Base-by-base conservation (phyloP, 2,329 filamentous ascomycete species). In the Ophiostoma sp. region DNA sequence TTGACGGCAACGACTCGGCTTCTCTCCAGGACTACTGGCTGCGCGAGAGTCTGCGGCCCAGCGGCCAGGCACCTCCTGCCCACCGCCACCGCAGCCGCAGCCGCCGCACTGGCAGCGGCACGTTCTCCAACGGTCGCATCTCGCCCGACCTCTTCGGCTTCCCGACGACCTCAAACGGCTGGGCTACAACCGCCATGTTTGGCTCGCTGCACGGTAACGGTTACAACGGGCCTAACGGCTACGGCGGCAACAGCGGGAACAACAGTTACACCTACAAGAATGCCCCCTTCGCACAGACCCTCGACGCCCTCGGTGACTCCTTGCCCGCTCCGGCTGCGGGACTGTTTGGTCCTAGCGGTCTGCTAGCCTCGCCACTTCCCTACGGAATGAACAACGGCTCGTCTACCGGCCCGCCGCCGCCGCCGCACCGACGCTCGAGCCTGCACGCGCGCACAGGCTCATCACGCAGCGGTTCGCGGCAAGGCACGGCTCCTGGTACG, bases 21-120 rank as follows among this genome's bases (percentile, higher is more conserved):
- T 85, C 82, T 0, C 84, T 81, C 69, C 79, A 64, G 18, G 85
- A 87, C 67, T 84, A 85, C 38, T 87, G 85, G 85, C 80, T 87
- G 76, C 81, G 80, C 6, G 83, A 85, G 74, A 83, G 83, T 67
- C 75, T 80, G 44, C 82, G 82, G 64, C 79, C 81, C 1, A 74
- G 75, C 0, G 73, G 74, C 7, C 70, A 72, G n/a, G 69, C 65
- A 0, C 70, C 75, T 1, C 65, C 64, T 0, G 18, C 49, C 5
- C 36, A 62, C 3, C 49, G 60, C 5, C 64, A 65, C 18, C 45
- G n/a, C 5, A 49, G 66, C 36, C 42, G 66, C 27, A 64, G 47
- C 16, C 44, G 45, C 4, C 64, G 27, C 64, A 65, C 44, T 36
- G 63, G 40, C 16, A 64, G 63, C 11, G 40, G 40, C 63, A 64